Evolutionary conservation across 805 yeast species (phyloP), one percentile per base, ranked within the genome.

Genomic region (Wickerhamomyces canadensis): DNA sequence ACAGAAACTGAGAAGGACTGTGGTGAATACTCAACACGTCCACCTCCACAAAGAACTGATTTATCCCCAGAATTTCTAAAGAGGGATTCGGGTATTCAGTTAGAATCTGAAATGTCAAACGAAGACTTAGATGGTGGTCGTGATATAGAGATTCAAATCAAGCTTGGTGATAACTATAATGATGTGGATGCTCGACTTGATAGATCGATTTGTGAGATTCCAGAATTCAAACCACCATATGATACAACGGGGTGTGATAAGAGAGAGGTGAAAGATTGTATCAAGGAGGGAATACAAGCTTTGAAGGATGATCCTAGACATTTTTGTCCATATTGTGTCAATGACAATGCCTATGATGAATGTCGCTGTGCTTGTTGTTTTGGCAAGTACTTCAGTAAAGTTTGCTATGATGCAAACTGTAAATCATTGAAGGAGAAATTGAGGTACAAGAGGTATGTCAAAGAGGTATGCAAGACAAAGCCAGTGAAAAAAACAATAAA

Each of bases 331-430:
- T 51, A 49, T 26, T 52, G 57, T 37, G 47, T 36, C n/a, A 52
- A 51, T 33, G 45, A 51, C 29, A 52, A 52, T 28, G 54, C 48
- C 3, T 51, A 49, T 31, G 57, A 52, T 40, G 55, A 51, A 28
- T 52, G 57, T 27, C 55, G 55, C 12, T 51, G 57, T 39, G 55
- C 57, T 8, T 52, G 57, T 28, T 51, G 55, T 28, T 44, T 52
- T 37, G 57, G 50, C 3, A 45, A 43, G 21, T 51, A 49, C 31
- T 45, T 52, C 39, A 52, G 55, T 22, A 41, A 40, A 17, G 51
- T 48, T 11, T 52, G 57, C 27, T 52, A 52, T 33, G 55, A 51
- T 35, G 53, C 54, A 10, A 44, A 49, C 27, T 52, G 57, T 37
- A 35, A 33, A 6, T 34, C 28, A 12, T 34, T 51, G 26, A 34